Evolutionary conservation across 306 rosid genomes (phyloP), one percentile per base, ranked within the genome.

Genomic region (Cyamopsis tetragonoloba): DNA sequence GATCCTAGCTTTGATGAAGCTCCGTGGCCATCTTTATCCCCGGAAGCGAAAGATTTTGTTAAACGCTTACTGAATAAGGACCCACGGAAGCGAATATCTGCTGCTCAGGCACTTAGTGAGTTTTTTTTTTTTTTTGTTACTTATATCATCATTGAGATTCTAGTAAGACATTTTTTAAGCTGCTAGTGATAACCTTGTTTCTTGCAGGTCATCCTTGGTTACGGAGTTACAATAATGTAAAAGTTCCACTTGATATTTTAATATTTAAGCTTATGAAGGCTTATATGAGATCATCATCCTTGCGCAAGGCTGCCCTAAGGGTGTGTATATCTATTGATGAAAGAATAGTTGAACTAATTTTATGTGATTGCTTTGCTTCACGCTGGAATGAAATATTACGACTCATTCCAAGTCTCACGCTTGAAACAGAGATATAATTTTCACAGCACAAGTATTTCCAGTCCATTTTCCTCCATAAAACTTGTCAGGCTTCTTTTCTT

Each of bases 231-330:
- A 82, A 72, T 51, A 73, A 79, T 11, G 84, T 85, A 47, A 90
- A 82, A 73, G 89, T 88, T 66, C 95, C 97, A 7, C 88, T 95
- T 10, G 99, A 95, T 82, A 82, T 86, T 78, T 77, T 88, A 75
- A 79, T 85, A 77, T 90, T 95, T 70, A 90, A 84, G 75, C 92
- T 95, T 65, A 86, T 88, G 96, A 95, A 84, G 85, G 59, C 67
- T 68, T 90, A 90, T 64, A 71, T 95, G 83, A 88, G 89, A 73
- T 95, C 99, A 11, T 90, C 99, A 42, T 85, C 97, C 75, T 79
- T 95, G 87, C 97, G 97, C 44, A 95, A 90, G 85, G 95, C 97
- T 83, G 99, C 99, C 62, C 83, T 95, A 82, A 87, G 87, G 99
- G 99, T 95, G 71, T 13, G 91, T 85, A 46, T 58, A 30, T 53